Conservation (phyloP, 106 monocot genomes). For the Allium cepa region DNA sequence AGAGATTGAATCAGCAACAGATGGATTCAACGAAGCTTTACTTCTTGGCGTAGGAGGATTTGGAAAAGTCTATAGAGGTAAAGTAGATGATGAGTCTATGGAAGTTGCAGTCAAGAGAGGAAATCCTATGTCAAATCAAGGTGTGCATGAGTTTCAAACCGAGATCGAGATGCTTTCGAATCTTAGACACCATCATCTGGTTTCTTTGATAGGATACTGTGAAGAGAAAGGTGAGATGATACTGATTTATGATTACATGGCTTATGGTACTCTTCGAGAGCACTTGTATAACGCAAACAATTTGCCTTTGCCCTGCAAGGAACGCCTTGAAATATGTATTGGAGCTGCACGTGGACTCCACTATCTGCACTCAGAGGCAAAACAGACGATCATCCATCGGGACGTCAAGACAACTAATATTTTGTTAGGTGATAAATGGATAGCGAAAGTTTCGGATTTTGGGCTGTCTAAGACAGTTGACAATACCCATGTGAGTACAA, state of each 20-base stretch:
- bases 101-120: constrained; percentile 69
- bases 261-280: constrained; percentile 57
- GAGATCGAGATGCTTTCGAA: constrained; percentile 95
- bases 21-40: constrained; percentile 67
- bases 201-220: constrained; percentile 78
- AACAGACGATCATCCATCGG: constrained; percentile 71
- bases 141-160: constrained; percentile 54
- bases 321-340: constrained; percentile 64
- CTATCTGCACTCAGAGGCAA: constrained; percentile 81
- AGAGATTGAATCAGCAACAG: constrained; percentile 62
- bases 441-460: constrained; percentile 83
- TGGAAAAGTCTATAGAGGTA: constrained; percentile 72
- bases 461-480: constrained; percentile 80
- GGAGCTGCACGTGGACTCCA: constrained; percentile 68
- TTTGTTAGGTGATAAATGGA: constrained; percentile 64
- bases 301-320: constrained; percentile 49
- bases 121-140: constrained; percentile 67
- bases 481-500: constrained; percentile 66
- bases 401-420: constrained; percentile 48
- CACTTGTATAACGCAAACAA: constrained; percentile 61
- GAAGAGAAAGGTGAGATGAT: constrained; percentile 69
- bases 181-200: constrained; percentile 69
- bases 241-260: constrained; percentile 81
- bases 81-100: constrained; percentile 18
- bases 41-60: constrained; percentile 84